Base-by-base conservation (phyloP, 306 rosid genomes). In the Vigna radiata region DNA sequence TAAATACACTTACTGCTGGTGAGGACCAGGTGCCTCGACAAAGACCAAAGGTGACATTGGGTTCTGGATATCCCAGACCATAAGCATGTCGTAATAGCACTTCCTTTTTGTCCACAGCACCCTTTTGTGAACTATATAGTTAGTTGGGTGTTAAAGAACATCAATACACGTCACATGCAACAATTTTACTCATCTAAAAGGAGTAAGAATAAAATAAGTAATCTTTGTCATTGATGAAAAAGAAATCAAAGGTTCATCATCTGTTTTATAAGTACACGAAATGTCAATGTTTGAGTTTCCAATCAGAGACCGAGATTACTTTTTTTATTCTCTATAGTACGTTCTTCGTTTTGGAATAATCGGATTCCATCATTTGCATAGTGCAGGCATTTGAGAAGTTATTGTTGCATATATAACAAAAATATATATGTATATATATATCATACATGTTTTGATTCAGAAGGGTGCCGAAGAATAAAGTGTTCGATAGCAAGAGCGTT, bases 401-500 rank as follows among this genome's bases (percentile, higher is more conserved):
- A 33, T 55, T 18, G 48, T 25, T 33, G 36, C 43, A 73, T n/a
- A n/a, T n/a, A n/a, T 44, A 66, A 53, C 0, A 18, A 41, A 55
- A 47, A 21, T 14, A 48, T 50, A 3, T 25, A 25, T 25, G 3
- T 25, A 3, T 25, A 25, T 25, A 25, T 25, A n/a, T 16, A 12
- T 36, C 91, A 31, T 84, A 91, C 98, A 31, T 82, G 89, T 60
- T 87, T 91, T 33, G 93, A 68, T 68, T 91, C 90, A 43, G 78
- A 73, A 61, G 91, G 96, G 86, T 84, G 90, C 13, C 97, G 93
- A 59, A 94, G 97, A 85, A 92, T 89, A 61, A 94, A 92, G 85
- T 94, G 97, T 83, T 94, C 98, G 0, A 92, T 92, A n/a, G 96
- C 98, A 55, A 92, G 82, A 75, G 97, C 93, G 82, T 92, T 92